A percentile compares a stretch with the other conserved stretches of the same genome.
Evolutionary conservation across 176 grass and related monocot species (phyloP).

Genomic region (Neostapfia colusana): DNA sequence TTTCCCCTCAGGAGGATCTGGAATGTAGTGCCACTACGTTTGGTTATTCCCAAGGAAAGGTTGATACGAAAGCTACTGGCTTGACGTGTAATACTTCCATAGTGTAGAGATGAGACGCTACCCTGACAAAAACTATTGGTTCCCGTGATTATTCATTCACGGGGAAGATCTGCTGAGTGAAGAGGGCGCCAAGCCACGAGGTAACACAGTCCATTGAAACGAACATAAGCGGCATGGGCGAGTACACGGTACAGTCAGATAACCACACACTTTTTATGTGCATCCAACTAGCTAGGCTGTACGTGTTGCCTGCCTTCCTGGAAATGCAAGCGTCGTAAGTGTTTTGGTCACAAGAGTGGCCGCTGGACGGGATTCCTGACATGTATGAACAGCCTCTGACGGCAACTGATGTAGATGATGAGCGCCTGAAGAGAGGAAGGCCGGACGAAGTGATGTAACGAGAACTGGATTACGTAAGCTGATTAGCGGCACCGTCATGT

Average conservation of each 20-base stretch:
- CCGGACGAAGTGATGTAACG: neutral
- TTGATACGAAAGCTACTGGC: too few relatives aligned
- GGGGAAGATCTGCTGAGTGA: constrained; percentile 3
- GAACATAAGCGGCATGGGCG: neutral
- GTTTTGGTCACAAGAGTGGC: neutral
- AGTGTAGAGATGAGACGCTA: neutral
- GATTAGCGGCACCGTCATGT: constrained; percentile 36
- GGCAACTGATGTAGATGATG: neutral
- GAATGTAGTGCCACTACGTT: neutral
- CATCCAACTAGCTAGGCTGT: too few relatives aligned
- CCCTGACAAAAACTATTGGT: neutral
- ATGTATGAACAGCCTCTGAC: neutral
- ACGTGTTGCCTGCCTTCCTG: too few relatives aligned
- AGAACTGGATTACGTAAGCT: constrained; percentile 10
- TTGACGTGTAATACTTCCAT: neutral
- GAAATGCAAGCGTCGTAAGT: neutral
- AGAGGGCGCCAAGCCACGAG: constrained; percentile 18
- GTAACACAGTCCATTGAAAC: constrained; percentile 26
- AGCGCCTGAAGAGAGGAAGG: neutral
- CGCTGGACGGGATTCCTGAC: neutral
- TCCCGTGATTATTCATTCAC: neutral
- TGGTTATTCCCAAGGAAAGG: neutral
- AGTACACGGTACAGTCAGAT: neutral
- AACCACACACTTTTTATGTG: neutral
- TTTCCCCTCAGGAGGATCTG: neutral